These are phyloP conservation scores for Graphium sp. DNA, from an alignment of 2,329 filamentous ascomycete species.

Conservation along the genomic window DNA sequence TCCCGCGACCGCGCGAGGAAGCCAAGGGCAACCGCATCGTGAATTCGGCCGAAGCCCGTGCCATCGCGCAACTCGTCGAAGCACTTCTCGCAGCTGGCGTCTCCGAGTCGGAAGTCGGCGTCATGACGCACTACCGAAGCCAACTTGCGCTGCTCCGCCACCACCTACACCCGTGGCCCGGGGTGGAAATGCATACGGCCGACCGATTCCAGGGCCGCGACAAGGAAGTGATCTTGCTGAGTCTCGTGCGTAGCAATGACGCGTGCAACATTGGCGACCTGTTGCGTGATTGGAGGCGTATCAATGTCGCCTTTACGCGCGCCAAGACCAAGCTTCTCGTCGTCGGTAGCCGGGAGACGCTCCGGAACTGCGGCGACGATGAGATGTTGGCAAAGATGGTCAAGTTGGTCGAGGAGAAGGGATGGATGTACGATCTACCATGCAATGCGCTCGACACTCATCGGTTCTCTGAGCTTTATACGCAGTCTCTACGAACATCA, in stretches of 20 bases:
- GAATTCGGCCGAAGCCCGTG: conserved; percentile 65
- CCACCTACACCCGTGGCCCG: conserved; percentile 38
- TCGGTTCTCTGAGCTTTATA: conserved; percentile 41
- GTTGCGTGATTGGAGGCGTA: conserved; percentile 76
- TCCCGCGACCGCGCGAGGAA: conserved; percentile 48
- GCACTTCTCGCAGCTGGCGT: conserved; percentile 63
- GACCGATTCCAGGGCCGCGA: conserved; percentile 95
- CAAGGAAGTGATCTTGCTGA: conserved; percentile 82
- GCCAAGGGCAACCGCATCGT: conserved; percentile 73
- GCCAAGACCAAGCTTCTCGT: conserved; percentile 86
- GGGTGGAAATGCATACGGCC: conserved; percentile 88
- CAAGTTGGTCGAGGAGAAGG: conserved; percentile 53
- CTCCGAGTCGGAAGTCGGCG: conserved; percentile 60
- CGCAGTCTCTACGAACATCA: conserved; percentile 20
- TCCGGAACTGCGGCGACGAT: conserved; percentile 54
- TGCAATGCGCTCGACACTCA: conserved; percentile 48
- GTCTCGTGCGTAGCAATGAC: conserved; percentile 76
- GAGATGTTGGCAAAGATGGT: conserved; percentile 68
- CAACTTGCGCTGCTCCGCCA: conserved; percentile 75
- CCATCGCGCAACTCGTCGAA: conserved; percentile 68
- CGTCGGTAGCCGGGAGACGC: conserved; percentile 63
- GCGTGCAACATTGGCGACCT: conserved; percentile 73
- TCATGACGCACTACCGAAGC: conserved; percentile 93
- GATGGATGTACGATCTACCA: conserved; percentile 69
- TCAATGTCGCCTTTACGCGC: conserved; percentile 91